phyloP scores from a whole-genome alignment of 1,284 basidiomycete species.

The Hymenochaete sp. region DNA sequence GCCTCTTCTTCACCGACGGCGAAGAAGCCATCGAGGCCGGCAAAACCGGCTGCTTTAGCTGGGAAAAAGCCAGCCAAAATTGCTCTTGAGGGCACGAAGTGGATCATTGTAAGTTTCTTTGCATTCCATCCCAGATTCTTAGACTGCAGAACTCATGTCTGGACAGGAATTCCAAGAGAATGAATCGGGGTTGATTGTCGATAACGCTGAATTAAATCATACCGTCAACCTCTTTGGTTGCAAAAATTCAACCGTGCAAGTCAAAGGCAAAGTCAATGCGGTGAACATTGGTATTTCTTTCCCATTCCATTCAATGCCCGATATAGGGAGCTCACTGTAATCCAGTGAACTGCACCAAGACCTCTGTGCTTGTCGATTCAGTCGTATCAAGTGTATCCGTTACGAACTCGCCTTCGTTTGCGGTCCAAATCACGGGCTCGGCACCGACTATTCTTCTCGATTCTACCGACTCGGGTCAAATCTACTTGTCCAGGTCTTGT shows the following conservation, averaged over 20 bases:
- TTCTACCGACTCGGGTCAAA: constrained; percentile 89
- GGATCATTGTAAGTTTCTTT: constrained; percentile 68
- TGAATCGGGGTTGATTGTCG: constrained; percentile 66
- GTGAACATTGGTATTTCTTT: constrained; percentile 52
- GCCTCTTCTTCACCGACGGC: constrained; percentile 33
- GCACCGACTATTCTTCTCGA: constrained; percentile 93
- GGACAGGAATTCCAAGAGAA: constrained; percentile 89
- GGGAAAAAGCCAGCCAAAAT: constrained; percentile 93
- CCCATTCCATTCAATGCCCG: background rate
- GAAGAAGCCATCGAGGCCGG: constrained; percentile 67
- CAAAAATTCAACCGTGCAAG: constrained; percentile 80
- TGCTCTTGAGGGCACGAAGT: constrained; percentile 87
- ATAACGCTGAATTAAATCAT: constrained; percentile 76
- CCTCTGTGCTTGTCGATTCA: constrained; percentile 82
- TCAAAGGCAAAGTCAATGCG: constrained; percentile 95
- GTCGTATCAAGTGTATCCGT: constrained; percentile 86
- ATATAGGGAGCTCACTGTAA: background rate
- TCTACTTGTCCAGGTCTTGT: constrained; percentile 85
- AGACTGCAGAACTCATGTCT: background rate
- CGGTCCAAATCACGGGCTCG: constrained; percentile 83
- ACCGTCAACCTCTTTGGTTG: constrained; percentile 88
- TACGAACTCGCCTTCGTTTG: constrained; percentile 89
- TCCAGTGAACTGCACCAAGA: constrained; percentile 84
- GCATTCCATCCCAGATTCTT: constrained; percentile 3
- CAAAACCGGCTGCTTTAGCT: constrained; percentile 71